These are phyloP conservation scores for Umbelopsis sp. DNA, from an alignment of 192 early-diverging fungal species.

Conservation along the genomic window DNA sequence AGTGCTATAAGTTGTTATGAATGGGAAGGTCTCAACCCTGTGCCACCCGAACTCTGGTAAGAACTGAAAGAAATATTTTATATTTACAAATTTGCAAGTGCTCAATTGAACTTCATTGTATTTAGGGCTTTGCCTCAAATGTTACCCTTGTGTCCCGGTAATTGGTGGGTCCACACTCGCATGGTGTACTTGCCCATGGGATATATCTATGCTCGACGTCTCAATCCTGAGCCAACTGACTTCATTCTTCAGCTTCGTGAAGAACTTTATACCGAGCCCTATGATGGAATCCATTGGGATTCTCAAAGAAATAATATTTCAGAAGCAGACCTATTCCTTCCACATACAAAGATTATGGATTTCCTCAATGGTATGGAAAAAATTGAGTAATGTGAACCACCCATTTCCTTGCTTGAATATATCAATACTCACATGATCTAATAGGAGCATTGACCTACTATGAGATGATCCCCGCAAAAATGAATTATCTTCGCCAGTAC, in stretches of 20 bases:
- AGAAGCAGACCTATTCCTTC: conserved; percentile 81
- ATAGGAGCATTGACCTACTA: conserved; percentile 63
- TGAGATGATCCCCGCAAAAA: conserved; percentile 65
- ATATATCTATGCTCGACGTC: conserved; percentile 80
- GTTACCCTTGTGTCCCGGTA: conserved; percentile 84
- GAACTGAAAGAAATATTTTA: not conserved
- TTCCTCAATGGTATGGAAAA: conserved; percentile 63
- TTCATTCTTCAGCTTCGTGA: conserved; percentile 80
- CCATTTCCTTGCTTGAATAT: not conserved
- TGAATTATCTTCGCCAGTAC: conserved; percentile 56
- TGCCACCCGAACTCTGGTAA: conserved; percentile 93
- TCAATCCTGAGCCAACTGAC: conserved; percentile 59
- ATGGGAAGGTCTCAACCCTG: conserved; percentile 94
- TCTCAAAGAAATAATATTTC: conserved; percentile 82
- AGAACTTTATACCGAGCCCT: conserved; percentile 90
- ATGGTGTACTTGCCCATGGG: conserved; percentile 96
- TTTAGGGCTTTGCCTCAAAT: conserved; percentile 75
- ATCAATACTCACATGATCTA: not conserved
- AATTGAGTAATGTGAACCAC: not conserved
- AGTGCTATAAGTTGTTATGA: conserved; percentile 88
- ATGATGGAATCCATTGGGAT: conserved; percentile 84
- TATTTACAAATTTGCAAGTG: not conserved
- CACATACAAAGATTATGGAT: conserved; percentile 78
- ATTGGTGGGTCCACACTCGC: conserved; percentile 95
- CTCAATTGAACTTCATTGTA: not conserved